Evolutionary conservation across 495 filamentous ascomycete genomes (phyloP), one percentile per base, ranked within the genome.

Genomic region (Xylaria scruposa): DNA sequence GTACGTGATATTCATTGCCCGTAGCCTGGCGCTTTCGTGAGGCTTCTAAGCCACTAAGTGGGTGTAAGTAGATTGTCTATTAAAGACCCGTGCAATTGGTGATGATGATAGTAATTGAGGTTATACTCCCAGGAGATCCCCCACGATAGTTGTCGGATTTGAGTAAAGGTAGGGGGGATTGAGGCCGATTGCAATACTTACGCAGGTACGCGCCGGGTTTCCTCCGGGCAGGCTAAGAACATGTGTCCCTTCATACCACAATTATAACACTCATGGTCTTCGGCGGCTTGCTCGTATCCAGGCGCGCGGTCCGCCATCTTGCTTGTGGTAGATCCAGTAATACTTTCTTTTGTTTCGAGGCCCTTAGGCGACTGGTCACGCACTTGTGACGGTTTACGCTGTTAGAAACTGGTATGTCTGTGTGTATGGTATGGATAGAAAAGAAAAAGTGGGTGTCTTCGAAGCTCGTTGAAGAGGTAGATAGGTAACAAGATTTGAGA

Each of bases 201-300:
- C 91, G 83, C 88, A 75, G 89, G 88, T 42, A 84, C 80, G 68
- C 80, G 75, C 68, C 88, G 70, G 26, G 79, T 81, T 38, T 82
- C 79, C 75, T 88, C 82, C 9, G 86, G 86, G 73, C 87, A 89
- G 65, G 83, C 84, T 21, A 83, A 72, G 15, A 85, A 74, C 79
- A 85, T 84, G 69, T 89, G 87, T 36, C 82, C 84, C 33, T 77
- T 78, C 21, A 70, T 71, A 24, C 85, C 84, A 71, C 86, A 89
- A 72, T 87, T 88, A 72, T 87, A 88, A 70, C 87, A 89, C 24
- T 78, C 63, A 0, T 80, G 79, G 44, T 85, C 82, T 31, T 80
- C 77, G 47, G 75, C 72, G 13, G 71, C 70, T 46, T 76, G 67
- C 42, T 73, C 76, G 64, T 80, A 78, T 8, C 82, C 82, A 13